Base-by-base conservation (phyloP, 805 yeast genomes). In the Blastobotrys muscicola region DNA sequence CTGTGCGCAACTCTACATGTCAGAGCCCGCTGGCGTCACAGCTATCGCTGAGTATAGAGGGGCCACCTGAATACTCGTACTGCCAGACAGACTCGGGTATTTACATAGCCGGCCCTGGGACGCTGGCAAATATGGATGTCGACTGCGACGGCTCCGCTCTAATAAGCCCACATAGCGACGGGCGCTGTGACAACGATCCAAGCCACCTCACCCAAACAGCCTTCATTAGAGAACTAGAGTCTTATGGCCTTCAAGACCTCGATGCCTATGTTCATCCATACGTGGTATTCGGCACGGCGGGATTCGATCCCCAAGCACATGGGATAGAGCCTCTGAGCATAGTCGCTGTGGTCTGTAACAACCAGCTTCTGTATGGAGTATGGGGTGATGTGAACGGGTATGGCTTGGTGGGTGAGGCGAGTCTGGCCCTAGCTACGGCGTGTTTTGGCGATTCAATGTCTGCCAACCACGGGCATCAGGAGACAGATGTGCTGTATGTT, bases 341-440 rank as follows among this genome's bases (percentile, higher is more conserved):
- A 5, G 26, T 42, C 37, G 45, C 45, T 2, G 45, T 42, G 12
- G 39, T 42, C 8, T 42, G 45, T 29, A 38, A 33, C 16, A 20
- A 37, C 38, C 37, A 42, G 39, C 33, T 42, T 5, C 3, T 42
- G 7, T 42, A 42, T 31, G 45, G 45, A 4, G 29, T 42, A 3
- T 42, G 45, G 45, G 45, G 45, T n/a, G 45, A 42, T 23, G 38
- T 41, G 3, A 36, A 37, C 23, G 45, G 45, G 8, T 31, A 20
- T 10, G 38, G 38, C 3, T 8, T 36, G 41, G 45, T 42, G 4
- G 45, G 45, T 7, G 45, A 42, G 26, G 45, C 41, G 7, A 30
- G 38, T 10, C 16, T 42, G 3, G 12, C 45, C 2, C 41, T 42
- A 14, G 45, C 45, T 8, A 42, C 45, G 13, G 45, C 29, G 14